Base-by-base conservation (phyloP, 768 basidiomycete genomes). In the Tricholoma saponaceum region DNA sequence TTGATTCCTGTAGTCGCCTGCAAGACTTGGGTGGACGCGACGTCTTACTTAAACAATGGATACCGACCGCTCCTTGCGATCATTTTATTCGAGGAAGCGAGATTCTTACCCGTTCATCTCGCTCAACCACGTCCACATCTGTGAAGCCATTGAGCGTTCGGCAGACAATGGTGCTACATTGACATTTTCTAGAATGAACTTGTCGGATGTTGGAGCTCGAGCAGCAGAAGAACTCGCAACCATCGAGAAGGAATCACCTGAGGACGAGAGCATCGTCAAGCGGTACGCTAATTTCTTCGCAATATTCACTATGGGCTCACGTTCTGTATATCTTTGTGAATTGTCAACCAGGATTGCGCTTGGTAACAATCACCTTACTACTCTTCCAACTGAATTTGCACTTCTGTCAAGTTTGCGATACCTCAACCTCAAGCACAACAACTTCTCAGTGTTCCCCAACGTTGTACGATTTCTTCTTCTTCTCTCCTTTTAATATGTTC, bases 401-500 rank as follows among this genome's bases (percentile, higher is more conserved):
- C 78, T 86, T 32, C 71, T 95, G 52, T 84, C 87, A 39, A 83
- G 79, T 60, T 75, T 96, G 43, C 81, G 92, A 62, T 96, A 96
- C 70, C 77, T 96, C 28, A 95, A 94, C 69, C 81, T 96, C 63
- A 89, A 89, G 76, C 84, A 83, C 69, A 98, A 98, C 67, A 80
- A 77, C 54, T 86, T 99, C 63, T 76, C 86, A 3, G 77, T 80
- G 13, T 92, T 99, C 61, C 97, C 97, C 16, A 83, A 86, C 59
- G 93, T 92, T 54, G 95, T 98, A 67, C 64, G 92, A 81, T 41
- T 39, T 51, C 58, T 60, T 54, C 50, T 28, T 55, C 50, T 30
- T 23, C 13, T 39, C 47, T 6, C 57, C 55, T 6, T 59, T 49
- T 23, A 32, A 39, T 55, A 14, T 44, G 12, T 63, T 62, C 39